Percentiles rank a stretch among this genome's conserved stretches.
Evolutionary conservation across 2,329 filamentous ascomycete species (phyloP).

Genomic region (Pseudogymnoascus sp.): DNA sequence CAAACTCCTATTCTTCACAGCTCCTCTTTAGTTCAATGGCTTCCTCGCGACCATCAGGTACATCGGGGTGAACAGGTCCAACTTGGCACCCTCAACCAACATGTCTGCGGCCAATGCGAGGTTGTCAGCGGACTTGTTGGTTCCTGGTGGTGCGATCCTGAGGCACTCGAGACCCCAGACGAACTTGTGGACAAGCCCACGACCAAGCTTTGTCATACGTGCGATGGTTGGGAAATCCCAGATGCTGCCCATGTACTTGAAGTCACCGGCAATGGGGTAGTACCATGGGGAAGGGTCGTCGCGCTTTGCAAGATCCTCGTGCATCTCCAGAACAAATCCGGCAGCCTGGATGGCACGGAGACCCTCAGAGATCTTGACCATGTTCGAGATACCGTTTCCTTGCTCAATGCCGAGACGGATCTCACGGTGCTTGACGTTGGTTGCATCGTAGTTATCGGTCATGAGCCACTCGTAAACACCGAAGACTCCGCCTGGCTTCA

Average conservation of each 20-base stretch:
- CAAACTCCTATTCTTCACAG: neutral
- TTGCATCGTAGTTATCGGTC: conserved; percentile 90
- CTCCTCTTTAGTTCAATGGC: conserved; percentile 37
- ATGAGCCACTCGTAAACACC: conserved; percentile 99
- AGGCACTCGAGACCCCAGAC: conserved; percentile 69
- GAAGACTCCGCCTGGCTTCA: conserved; percentile 93
- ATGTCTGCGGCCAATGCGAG: conserved; percentile 74
- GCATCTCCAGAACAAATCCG: conserved; percentile 73
- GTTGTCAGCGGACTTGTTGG: conserved; percentile 91
- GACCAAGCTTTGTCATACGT: conserved; percentile 81
- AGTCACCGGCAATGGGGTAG: conserved; percentile 80
- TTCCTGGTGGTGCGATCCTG: conserved; percentile 69
- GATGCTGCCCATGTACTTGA: conserved; percentile 72
- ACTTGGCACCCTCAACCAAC: conserved; percentile 74
- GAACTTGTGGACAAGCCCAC: conserved; percentile 65
- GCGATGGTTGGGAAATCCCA: conserved; percentile 76
- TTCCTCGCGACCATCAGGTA: conserved; percentile 94
- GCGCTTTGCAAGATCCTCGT: conserved; percentile 79
- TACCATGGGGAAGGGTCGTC: conserved; percentile 80
- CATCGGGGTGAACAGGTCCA: conserved; percentile 98
- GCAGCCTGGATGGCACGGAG: conserved; percentile 76
- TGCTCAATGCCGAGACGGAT: conserved; percentile 93
- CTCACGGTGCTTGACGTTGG: conserved; percentile 75
- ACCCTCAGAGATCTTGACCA: conserved; percentile 80
- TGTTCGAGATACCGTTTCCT: conserved; percentile 94